Percentiles rank a stretch among this genome's conserved stretches.
Evolutionary conservation across 495 filamentous ascomycete species (phyloP).

Genomic region (Penicillium flavigenum): DNA sequence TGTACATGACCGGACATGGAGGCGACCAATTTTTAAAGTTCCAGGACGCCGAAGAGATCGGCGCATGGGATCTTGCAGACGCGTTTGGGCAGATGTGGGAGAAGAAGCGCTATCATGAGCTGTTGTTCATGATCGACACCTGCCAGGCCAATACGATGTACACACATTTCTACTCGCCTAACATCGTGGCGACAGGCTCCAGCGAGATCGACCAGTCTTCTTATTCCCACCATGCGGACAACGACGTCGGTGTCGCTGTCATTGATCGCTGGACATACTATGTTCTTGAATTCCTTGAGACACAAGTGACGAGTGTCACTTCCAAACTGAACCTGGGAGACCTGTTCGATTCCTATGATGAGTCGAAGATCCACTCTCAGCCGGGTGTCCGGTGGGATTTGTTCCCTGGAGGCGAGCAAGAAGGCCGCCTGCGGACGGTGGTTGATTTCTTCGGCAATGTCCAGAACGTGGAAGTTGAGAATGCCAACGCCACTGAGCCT

Average conservation of each 20-base stretch:
- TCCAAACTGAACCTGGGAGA: conserved; percentile 87
- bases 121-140: conserved; percentile 99
- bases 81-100: conserved; percentile 99
- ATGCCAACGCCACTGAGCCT: conserved; percentile 50
- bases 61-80: conserved; percentile 92
- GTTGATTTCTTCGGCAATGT: conserved; percentile 99
- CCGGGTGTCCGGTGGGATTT: conserved; percentile 94
- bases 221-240: conserved; percentile 96
- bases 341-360: conserved; percentile 93
- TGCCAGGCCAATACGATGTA: conserved; percentile 99
- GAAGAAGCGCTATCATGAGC: conserved; percentile 92
- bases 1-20: conserved; percentile 99
- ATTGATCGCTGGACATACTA: conserved; percentile 99
- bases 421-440: conserved; percentile 70
- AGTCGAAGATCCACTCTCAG: conserved; percentile 86
- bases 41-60: conserved; percentile 96
- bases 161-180: conserved; percentile 93
- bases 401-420: conserved; percentile 75
- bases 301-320: conserved; percentile 75
- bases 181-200: conserved; percentile 93
- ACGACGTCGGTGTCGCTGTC: conserved; percentile 95
- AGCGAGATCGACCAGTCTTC: conserved; percentile 91
- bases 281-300: conserved; percentile 95
- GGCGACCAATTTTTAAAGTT: conserved; percentile 99
- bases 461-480: conserved; percentile 90